Base-by-base conservation (phyloP, 2,329 filamentous ascomycete species). In the Dactylonectria estremocensis region DNA sequence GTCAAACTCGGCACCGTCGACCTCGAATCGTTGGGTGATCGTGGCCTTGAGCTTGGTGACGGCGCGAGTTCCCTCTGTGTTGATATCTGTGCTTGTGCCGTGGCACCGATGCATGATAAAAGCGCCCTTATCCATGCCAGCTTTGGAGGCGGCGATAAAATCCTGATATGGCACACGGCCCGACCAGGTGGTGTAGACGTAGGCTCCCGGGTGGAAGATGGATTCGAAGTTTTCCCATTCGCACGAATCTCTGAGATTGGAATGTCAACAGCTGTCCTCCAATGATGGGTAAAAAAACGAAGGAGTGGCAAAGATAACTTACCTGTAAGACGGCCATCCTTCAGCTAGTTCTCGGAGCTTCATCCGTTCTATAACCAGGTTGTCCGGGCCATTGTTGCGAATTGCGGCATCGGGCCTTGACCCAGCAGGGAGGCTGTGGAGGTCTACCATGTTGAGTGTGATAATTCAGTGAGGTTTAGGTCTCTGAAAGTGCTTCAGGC, bases 211-310 rank as follows among this genome's bases (percentile, higher is more conserved):
- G 68, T 86, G 83, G 74, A 87, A 87, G 53, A 87, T 86, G 3
- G 84, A 86, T 13, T 76, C 75, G 22, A 87, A 80, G 72, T 87
- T 87, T 56, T 86, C 82, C 85, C 85, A 87, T 75, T 88, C 85
- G 68, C 84, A 86, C 8, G 83, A 79, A 69, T 87, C 84, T 11
- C 83, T 82, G n/a, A 14, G 8, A 10, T 3, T 28, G 24, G 24
- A 28, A 22, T 13, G 48, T 64, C 24, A 64, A 54, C 37, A 2
- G 16, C 14, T 14, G 40, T 43, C 40, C 5, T 8, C 8, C n/a
- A 6, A 13, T 1, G 16, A 11, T 22, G 24, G 24, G 3, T 59
- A 18, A 37, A 28, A 3, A 28, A 37, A 4, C 24, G 24, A 28
- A 28, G 24, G 7, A 43, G 61, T 18, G 16, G 33, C 24, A 28